phyloP scores from a whole-genome alignment of 1,284 basidiomycete genomes.

The Uromyces viciae-fabae region DNA sequence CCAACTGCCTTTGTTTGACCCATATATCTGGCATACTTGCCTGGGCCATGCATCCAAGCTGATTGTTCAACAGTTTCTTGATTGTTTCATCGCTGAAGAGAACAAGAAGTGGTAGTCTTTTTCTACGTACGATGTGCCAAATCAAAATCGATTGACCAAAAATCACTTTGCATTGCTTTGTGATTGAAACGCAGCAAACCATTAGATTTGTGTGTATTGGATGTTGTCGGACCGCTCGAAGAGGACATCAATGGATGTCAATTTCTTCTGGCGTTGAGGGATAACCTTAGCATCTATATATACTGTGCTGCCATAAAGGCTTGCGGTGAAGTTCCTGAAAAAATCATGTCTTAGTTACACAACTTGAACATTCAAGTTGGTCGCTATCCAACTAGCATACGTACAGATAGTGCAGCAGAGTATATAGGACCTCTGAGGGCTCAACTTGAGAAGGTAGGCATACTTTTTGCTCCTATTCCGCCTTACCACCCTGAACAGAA shows the following conservation, averaged over 20 bases:
- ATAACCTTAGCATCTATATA: neutral
- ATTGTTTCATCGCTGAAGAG: neutral
- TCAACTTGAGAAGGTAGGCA: neutral
- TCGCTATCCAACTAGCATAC: neutral
- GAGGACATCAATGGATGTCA: neutral
- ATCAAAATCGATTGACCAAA: neutral
- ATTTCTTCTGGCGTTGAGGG: neutral
- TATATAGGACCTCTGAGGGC: neutral
- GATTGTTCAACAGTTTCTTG: neutral
- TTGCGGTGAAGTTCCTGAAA: neutral
- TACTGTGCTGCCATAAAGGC: neutral
- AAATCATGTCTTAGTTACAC: neutral
- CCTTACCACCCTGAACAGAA: slow-evolving; percentile 14
- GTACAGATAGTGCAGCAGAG: neutral
- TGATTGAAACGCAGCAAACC: neutral
- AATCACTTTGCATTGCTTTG: neutral
- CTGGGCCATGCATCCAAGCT: neutral
- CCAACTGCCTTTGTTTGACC: neutral
- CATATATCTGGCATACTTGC: neutral
- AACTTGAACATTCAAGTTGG: neutral
- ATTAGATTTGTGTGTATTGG: neutral
- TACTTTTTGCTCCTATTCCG: neutral
- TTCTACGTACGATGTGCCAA: neutral
- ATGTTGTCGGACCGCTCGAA: neutral
- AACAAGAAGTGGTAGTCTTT: neutral